Evolutionary conservation across 169 alveolate species (phyloP).

Genomic region (Perkinsus chesapeaki): DNA sequence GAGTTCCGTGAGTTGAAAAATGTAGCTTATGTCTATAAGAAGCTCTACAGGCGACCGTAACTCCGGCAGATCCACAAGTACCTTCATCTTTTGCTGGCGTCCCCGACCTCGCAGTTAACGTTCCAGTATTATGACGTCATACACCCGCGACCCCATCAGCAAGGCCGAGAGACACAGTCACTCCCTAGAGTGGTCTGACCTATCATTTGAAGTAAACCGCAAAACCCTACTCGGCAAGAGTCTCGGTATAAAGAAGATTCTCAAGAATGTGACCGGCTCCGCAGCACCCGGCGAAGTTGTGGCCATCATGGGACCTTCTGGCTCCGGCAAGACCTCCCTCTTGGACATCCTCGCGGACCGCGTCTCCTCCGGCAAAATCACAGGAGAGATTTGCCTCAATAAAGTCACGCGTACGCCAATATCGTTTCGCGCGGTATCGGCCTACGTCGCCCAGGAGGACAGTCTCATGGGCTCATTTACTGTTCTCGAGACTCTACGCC

Average conservation of each 20-base stretch:
- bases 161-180: not conserved
- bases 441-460: slow-evolving; percentile 29
- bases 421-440: not conserved
- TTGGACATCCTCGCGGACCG: slow-evolving; percentile 18
- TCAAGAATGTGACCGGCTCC: slow-evolving; percentile 21
- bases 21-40: not conserved
- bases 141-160: not conserved
- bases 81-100: not conserved
- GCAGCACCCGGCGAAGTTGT: slow-evolving; percentile 38
- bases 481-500: slow-evolving; percentile 26
- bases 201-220: not conserved
- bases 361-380: slow-evolving; percentile 25
- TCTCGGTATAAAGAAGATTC: not conserved
- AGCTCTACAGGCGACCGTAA: not conserved
- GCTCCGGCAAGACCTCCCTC: slow-evolving; percentile 31
- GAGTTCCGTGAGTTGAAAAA: not conserved
- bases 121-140: not conserved
- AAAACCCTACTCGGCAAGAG: not conserved
- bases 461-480: slow-evolving; percentile 25
- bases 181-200: not conserved
- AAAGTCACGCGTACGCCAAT: slow-evolving; percentile 18
- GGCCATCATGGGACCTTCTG: slow-evolving; percentile 38
- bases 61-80: not conserved
- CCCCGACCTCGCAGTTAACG: not conserved
- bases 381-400: slow-evolving; percentile 27